Base-by-base conservation (phyloP, 2,329 filamentous ascomycete species). In the Delphinella strobiligena region DNA sequence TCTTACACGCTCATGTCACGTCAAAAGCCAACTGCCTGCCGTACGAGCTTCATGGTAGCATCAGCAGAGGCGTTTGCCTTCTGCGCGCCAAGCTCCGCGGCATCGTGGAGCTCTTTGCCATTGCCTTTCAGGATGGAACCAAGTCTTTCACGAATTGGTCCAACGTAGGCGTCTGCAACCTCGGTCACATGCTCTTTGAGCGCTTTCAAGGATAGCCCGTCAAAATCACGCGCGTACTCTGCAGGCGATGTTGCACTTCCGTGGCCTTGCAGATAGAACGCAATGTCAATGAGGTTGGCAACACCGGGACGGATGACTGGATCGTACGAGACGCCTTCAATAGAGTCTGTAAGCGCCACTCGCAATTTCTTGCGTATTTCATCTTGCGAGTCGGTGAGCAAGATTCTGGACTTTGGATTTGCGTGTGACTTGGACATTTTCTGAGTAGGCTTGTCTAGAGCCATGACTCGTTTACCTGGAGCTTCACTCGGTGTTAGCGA, bases 381-480 rank as follows among this genome's bases (percentile, higher is more conserved):
- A 0, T 72, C 62, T 1, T 72, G 63, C 0, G 67, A 60, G 51
- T 95, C 84, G 2, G 81, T 93, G 44, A 98, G 75, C 10, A 91
- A 64, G 49, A 98, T 93, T 14, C 86, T 74, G 5, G 86, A 93
- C 36, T 72, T 74, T 2, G 73, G 68, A 49, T 82, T 75, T 1
- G 69, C 55, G 51, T 86, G 72, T 1, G 87, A 94, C 61, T 98
- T 98, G 41, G 87, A 94, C 91, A 98, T 98, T 58, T 98, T 98
- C 38, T 74, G 68, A 1, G 60, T 63, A 0, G 91, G 89, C 9
- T 84, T 67, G 37, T 74, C 77, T 16, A 98, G 74, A 14, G 87
- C 93, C 88, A 95, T 96, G 45, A 98, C 73, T 45, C 89, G 78
- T 51, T 82, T 84, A 2, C 82, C 75, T 4, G 83, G 79, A n/a